A percentile compares a stretch with the other conserved stretches of the same genome.
Conservation (phyloP, 257 asterid species). For the Nicotiana benthamiana region DNA sequence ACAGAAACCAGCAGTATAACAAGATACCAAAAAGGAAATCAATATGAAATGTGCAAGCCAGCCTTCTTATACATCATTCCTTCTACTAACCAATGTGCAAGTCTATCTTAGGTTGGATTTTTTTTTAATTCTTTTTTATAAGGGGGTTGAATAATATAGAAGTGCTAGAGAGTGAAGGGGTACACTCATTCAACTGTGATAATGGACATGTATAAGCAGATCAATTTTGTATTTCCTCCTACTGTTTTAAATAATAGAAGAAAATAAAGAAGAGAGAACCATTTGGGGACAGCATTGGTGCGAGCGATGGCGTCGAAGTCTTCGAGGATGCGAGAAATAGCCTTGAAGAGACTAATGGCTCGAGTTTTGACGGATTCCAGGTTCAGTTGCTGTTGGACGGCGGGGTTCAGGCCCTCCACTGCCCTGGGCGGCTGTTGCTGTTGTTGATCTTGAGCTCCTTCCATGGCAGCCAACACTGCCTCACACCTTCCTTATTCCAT, state of each 20-base stretch:
- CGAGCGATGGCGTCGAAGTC: constrained; percentile 72
- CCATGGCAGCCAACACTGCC: constrained; percentile 38
- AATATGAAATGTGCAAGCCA: neutral
- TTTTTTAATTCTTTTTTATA: neutral
- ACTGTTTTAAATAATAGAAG: neutral
- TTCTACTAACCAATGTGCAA: neutral
- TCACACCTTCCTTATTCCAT: neutral
- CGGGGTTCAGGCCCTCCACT: constrained; percentile 79
- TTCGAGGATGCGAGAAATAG: constrained; percentile 90
- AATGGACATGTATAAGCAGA: neutral
- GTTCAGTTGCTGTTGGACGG: constrained; percentile 88
- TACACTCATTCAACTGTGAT: constrained; percentile 1
- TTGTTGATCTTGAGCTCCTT: constrained; percentile 41
- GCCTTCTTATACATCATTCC: neutral
- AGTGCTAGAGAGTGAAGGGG: neutral
- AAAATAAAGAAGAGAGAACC: constrained; percentile 28
- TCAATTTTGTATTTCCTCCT: too few species aligned
- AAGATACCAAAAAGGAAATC: neutral
- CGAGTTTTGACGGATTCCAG: constrained; percentile 93
- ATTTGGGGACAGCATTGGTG: constrained; percentile 66
- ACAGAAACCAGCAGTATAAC: neutral
- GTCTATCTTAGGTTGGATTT: neutral
- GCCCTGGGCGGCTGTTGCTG: constrained; percentile 39
- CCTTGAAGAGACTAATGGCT: constrained; percentile 79
- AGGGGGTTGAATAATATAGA: neutral